Evolutionary conservation across 2,329 filamentous ascomycete genomes (phyloP).

Genomic region (Ophiobolus disseminans): DNA sequence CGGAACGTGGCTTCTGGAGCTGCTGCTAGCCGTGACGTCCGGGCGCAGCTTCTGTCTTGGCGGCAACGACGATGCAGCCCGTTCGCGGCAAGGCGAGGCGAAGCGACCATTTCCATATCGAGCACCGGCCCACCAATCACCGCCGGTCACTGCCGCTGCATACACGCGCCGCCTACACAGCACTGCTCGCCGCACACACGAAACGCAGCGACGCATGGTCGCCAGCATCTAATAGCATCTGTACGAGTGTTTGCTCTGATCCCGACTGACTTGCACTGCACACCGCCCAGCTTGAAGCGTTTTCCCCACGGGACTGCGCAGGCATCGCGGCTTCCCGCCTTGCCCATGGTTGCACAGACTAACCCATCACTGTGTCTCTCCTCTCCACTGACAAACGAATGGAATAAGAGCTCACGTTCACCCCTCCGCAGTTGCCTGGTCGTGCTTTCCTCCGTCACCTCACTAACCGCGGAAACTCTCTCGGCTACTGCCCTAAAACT

Average conservation of each 20-base stretch:
- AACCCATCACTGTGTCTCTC: slow-evolving; percentile 12
- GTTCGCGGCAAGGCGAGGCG: slow-evolving; percentile 21
- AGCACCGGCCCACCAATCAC: slow-evolving; percentile 9
- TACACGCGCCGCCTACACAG: slow-evolving; percentile 3
- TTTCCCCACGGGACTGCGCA: slow-evolving; percentile 6
- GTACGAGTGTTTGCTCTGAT: slow-evolving; percentile 15
- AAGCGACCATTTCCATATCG: too few species aligned
- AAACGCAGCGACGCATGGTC: slow-evolving; percentile 9
- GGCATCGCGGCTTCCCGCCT: slow-evolving; percentile 17
- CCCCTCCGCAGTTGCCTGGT: slow-evolving; percentile 11
- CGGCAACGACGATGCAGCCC: too few species aligned
- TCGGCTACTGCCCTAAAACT: too few species aligned
- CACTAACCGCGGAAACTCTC: not conserved
- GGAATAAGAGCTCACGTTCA: slow-evolving; percentile 14
- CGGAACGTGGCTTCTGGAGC: slow-evolving; percentile 46
- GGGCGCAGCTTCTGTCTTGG: slow-evolving; percentile 26
- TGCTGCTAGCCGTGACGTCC: too few species aligned
- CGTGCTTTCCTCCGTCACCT: not conserved
- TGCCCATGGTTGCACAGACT: slow-evolving; percentile 22
- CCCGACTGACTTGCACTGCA: slow-evolving; percentile 1
- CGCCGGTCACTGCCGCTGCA: not conserved
- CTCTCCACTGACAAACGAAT: slow-evolving; percentile 10
- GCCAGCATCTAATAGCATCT: slow-evolving; percentile 6
- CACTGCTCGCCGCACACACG: slow-evolving; percentile 13
- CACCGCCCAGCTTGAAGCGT: slow-evolving; percentile 19